A percentile compares a stretch with the other conserved stretches of the same genome.
phyloP scores from a whole-genome alignment of 2,329 filamentous ascomycete species.

The Penicillium digitatum region DNA sequence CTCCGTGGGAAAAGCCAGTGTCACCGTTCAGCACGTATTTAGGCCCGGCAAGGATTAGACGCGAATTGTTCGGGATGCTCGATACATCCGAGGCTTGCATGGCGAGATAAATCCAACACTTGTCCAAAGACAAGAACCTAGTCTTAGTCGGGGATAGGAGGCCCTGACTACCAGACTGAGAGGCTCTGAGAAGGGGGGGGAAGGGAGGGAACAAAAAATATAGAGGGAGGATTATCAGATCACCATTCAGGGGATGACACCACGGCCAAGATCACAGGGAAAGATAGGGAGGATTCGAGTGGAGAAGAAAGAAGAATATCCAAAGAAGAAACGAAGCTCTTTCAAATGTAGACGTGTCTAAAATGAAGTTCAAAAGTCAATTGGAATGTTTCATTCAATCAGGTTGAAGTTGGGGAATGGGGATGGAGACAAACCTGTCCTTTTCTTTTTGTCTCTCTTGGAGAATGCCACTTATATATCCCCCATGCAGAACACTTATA shows the following conservation, averaged over 20 bases:
- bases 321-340: conserved; percentile 21
- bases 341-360: conserved; percentile 32
- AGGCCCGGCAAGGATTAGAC: conserved; percentile 70
- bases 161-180: conserved; percentile 6
- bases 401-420: conserved; percentile 9
- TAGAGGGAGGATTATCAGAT: conserved; percentile 60
- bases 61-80: conserved; percentile 55
- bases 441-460: conserved; percentile 1
- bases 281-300: conserved; percentile 6
- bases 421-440: conserved; percentile 15
- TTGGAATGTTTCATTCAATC: conserved; percentile 31
- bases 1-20: conserved; percentile 87
- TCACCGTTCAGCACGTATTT: conserved; percentile 61
- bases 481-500: conserved; percentile 3
- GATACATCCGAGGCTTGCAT: conserved; percentile 82
- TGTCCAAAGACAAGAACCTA: conserved; percentile 17
- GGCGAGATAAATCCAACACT: conserved; percentile 50
- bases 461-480: conserved; percentile 21
- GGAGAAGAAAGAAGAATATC: conserved; percentile 10
- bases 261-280: conserved; percentile 5
- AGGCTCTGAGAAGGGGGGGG: not conserved
- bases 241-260: conserved; percentile 22
- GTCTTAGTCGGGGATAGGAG: conserved; percentile 1
- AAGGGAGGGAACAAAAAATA: conserved; percentile 25
- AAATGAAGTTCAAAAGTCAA: conserved; percentile 24